phyloP scores from a whole-genome alignment of 2,329 filamentous ascomycete species.

The Penicillium sp. region DNA sequence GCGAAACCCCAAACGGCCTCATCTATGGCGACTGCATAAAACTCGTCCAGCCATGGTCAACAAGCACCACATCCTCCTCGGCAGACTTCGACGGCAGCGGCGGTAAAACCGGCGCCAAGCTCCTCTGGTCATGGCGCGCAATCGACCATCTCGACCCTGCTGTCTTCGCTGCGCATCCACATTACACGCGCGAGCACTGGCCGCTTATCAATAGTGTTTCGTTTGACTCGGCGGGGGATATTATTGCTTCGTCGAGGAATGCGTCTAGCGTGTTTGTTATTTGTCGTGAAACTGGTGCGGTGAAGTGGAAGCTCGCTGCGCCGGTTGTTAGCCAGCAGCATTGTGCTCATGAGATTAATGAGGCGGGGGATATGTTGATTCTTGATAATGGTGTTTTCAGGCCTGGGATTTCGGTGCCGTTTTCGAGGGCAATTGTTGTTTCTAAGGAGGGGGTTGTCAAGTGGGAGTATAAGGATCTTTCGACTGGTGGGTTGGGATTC shows the following conservation, averaged over 20 bases:
- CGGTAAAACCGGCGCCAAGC: conserved; percentile 27
- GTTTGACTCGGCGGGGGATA: conserved; percentile 39
- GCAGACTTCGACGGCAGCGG: conserved; percentile 20
- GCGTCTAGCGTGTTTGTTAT: conserved; percentile 47
- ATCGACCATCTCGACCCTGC: conserved; percentile 41
- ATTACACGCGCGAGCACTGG: conserved; percentile 39
- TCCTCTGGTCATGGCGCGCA: conserved; percentile 46
- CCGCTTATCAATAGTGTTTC: conserved; percentile 47
- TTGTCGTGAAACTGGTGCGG: conserved; percentile 38
- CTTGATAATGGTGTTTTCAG: conserved; percentile 49
- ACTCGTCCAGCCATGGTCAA: conserved; percentile 35
- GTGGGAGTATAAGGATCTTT: conserved; percentile 46
- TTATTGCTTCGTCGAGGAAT: conserved; percentile 45
- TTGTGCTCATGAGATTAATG: conserved; percentile 41
- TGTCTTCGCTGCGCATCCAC: conserved; percentile 40
- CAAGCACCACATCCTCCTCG: conserved; percentile 17
- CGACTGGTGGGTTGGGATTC: conserved; percentile 37
- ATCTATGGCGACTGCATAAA: conserved; percentile 45
- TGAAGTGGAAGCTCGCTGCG: conserved; percentile 45
- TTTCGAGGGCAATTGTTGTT: conserved; percentile 45
- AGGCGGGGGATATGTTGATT: conserved; percentile 44
- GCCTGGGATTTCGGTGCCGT: conserved; percentile 40
- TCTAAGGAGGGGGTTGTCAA: conserved; percentile 39
- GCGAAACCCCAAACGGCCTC: conserved; percentile 27
- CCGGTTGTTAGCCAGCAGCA: conserved; percentile 46